phyloP scores from a whole-genome alignment of 176 grass and related monocot species.

The Raddia distichophylla region DNA sequence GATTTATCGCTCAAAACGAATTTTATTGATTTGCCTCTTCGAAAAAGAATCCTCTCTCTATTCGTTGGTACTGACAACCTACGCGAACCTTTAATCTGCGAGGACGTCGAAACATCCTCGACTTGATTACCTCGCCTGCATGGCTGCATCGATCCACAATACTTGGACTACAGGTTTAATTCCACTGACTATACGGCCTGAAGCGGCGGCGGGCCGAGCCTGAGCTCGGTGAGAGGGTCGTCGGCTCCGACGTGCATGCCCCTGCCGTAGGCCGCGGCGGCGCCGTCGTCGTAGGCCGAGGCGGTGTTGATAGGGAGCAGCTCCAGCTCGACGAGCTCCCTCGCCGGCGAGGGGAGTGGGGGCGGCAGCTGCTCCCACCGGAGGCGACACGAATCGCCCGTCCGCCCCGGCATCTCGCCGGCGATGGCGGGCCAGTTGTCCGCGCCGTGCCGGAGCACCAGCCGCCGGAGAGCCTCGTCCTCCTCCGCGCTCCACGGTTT shows the following conservation, averaged over 20 bases:
- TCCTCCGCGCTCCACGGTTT: constrained; percentile 62
- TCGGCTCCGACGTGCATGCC: background rate
- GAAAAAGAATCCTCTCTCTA: no score
- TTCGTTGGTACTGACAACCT: no score
- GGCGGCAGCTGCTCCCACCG: constrained; percentile 52
- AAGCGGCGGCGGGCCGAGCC: constrained; percentile 19
- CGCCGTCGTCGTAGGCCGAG: background rate
- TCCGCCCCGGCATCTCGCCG: constrained; percentile 41
- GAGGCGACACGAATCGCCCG: constrained; percentile 69
- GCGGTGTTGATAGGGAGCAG: background rate
- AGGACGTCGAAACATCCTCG: no score
- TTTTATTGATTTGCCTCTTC: no score
- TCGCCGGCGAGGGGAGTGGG: no score
- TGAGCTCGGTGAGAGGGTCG: background rate
- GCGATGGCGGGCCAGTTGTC: constrained; percentile 64
- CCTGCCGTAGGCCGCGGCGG: background rate
- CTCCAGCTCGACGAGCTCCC: background rate
- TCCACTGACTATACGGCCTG: background rate
- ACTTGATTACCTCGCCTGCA: no score
- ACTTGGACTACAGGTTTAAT: no score
- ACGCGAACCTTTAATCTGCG: no score
- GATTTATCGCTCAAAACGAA: no score
- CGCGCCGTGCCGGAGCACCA: constrained; percentile 51
- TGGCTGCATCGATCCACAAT: no score
- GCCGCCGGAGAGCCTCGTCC: constrained; percentile 45